phyloP scores from a whole-genome alignment of 2,329 filamentous ascomycete genomes.

The Sphaerostilbella broomeana region DNA sequence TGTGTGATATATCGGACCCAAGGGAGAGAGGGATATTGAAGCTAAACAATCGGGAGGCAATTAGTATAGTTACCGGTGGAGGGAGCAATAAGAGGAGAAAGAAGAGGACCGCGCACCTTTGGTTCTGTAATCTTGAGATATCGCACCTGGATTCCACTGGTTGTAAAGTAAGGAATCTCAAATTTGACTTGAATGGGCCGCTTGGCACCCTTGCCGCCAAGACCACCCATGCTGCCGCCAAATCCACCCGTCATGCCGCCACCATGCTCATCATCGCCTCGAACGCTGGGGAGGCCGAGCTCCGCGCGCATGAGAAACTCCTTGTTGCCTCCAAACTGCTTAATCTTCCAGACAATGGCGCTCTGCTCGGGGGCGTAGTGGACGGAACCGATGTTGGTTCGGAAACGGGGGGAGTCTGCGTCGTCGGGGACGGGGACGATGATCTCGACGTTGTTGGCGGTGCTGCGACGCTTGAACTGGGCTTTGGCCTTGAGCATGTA shows the following conservation, averaged over 20 bases:
- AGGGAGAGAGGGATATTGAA: slow-evolving; percentile 95
- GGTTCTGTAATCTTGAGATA: slow-evolving; percentile 99
- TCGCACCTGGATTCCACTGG: slow-evolving; percentile 93
- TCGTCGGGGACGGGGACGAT: slow-evolving; percentile 95
- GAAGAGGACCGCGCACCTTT: slow-evolving; percentile 60
- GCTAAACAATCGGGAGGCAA: slow-evolving; percentile 39
- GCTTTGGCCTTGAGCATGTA: slow-evolving; percentile 98
- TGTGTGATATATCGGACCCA: slow-evolving; percentile 99
- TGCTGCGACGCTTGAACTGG: slow-evolving; percentile 96
- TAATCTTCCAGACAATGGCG: slow-evolving; percentile 99
- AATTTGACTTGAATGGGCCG: slow-evolving; percentile 98
- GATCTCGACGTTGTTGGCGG: slow-evolving; percentile 98
- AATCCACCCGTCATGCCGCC: slow-evolving; percentile 98
- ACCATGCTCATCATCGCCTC: slow-evolving; percentile 90
- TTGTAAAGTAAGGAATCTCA: slow-evolving; percentile 99
- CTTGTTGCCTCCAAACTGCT: slow-evolving; percentile 97
- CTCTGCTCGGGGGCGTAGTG: slow-evolving; percentile 97
- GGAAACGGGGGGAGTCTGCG: slow-evolving; percentile 90
- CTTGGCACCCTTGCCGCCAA: slow-evolving; percentile 82
- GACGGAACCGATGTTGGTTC: slow-evolving; percentile 93
- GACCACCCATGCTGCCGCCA: slow-evolving; percentile 91
- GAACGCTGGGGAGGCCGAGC: slow-evolving; percentile 85
- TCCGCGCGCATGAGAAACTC: slow-evolving; percentile 98
- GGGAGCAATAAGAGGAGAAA: background rate
- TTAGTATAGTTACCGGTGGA: slow-evolving; percentile 12